Evolutionary conservation across 495 filamentous ascomycete species (phyloP).

Genomic region (Eremomyces bilateralis): DNA sequence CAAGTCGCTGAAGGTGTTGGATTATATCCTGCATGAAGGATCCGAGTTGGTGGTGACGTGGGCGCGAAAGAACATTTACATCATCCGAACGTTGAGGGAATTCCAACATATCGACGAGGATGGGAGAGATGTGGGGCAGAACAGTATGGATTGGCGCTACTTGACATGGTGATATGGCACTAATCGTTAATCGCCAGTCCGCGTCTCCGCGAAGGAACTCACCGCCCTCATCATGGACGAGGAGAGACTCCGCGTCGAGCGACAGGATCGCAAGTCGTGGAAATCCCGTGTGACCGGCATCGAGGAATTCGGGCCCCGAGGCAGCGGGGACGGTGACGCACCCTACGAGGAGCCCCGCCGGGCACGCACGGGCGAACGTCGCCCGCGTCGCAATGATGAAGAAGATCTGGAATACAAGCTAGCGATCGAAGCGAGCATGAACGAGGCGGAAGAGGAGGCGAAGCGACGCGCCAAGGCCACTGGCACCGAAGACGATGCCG

Average conservation of each 20-base stretch:
- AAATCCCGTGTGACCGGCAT: constrained; percentile 89
- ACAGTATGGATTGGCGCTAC: constrained; percentile 33
- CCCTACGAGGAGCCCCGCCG: constrained; percentile 7
- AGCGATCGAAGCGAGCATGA: constrained; percentile 90
- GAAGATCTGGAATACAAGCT: constrained; percentile 85
- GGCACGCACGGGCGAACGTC: constrained; percentile 17
- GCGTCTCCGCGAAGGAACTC: constrained; percentile 88
- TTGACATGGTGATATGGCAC: not conserved
- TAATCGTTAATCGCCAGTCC: constrained; percentile 34
- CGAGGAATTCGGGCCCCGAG: constrained; percentile 42
- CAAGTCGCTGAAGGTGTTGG: constrained; percentile 91
- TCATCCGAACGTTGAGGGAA: constrained; percentile 95
- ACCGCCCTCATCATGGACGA: constrained; percentile 89
- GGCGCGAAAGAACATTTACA: constrained; percentile 93
- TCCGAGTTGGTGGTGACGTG: constrained; percentile 93
- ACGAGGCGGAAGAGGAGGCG: constrained; percentile 83
- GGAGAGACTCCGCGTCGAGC: constrained; percentile 76
- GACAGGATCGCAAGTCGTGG: constrained; percentile 83
- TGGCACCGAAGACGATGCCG: constrained; percentile 36
- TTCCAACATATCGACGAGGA: constrained; percentile 95
- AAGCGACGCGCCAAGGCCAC: constrained; percentile 39
- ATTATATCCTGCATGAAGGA: constrained; percentile 96
- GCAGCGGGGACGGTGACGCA: constrained; percentile 17
- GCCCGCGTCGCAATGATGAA: constrained; percentile 31
- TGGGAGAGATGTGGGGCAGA: constrained; percentile 80